Conservation (phyloP, 2,329 filamentous ascomycete species). For the Stromatinia cepivora region DNA sequence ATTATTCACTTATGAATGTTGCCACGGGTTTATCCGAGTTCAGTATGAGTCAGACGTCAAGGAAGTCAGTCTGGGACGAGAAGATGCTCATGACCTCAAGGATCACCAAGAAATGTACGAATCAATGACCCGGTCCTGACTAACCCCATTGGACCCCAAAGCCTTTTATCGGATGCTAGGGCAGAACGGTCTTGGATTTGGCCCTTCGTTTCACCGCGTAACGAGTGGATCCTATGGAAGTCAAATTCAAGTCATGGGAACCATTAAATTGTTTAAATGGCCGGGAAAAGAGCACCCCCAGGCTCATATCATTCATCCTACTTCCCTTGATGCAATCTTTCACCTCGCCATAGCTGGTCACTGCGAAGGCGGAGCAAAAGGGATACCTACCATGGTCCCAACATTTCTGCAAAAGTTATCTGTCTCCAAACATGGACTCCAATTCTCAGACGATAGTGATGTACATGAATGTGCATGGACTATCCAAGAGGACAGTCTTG, state of each 20-base stretch:
- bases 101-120: not conserved
- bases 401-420: not conserved
- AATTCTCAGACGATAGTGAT: not conserved
- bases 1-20: constrained; percentile 12
- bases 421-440: not conserved
- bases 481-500: not conserved
- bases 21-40: constrained; percentile 13
- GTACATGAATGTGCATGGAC: not conserved
- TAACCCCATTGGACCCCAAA: not conserved
- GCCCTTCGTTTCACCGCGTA: not conserved
- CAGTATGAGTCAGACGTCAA: constrained; percentile 7
- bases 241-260: constrained; percentile 1
- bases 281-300: constrained; percentile 39
- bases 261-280: constrained; percentile 6
- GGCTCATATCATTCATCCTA: constrained; percentile 56
- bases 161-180: not conserved
- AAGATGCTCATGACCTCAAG: not conserved
- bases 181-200: not conserved
- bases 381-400: not conserved
- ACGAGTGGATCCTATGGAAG: not conserved
- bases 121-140: not conserved
- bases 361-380: not conserved
- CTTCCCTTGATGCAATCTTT: constrained; percentile 49
- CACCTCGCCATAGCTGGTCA: not conserved
- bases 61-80: not conserved